Conservation (phyloP, 169 alveolate genomes). For the Eimeria acervulina region DNA sequence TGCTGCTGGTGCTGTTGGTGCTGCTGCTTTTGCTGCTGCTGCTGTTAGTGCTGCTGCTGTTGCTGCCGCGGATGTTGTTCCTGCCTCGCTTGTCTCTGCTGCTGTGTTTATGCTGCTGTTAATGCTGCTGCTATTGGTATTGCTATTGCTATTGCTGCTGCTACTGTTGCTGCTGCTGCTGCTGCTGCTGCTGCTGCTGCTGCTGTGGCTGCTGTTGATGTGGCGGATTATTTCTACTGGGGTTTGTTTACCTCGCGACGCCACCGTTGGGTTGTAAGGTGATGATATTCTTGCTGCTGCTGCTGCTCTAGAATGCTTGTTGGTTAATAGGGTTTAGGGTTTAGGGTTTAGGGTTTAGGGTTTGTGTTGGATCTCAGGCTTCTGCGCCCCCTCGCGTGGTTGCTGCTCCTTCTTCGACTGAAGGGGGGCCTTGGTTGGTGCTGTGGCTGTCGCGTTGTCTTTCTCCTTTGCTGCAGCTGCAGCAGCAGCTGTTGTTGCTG, state of each 20-base stretch:
- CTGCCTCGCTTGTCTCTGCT: no score
- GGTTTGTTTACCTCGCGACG: no score
- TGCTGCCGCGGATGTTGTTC: not conserved
- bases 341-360: conserved; percentile 37
- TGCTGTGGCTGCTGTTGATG: no score
- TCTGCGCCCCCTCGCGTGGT: not conserved
- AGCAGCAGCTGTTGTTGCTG: not conserved
- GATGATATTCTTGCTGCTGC: not conserved
- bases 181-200: no score
- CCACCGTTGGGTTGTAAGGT: no score
- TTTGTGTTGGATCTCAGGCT: not conserved
- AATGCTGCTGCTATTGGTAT: not conserved
- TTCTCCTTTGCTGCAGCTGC: conserved; percentile 30
- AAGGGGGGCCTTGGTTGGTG: not conserved
- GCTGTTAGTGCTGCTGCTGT: not conserved
- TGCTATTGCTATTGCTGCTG: not conserved
- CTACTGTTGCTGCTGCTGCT: not conserved
- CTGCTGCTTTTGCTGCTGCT: not conserved
- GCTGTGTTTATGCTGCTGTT: not conserved
- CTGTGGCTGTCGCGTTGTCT: not conserved
- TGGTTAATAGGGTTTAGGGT: not conserved
- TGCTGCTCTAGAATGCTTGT: not conserved
- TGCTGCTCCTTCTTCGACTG: not conserved
- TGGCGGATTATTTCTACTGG: no score
- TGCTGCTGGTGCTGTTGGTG: conserved; percentile 43